Conservation (phyloP, 2,329 filamentous ascomycete genomes). For the Aureobasidium sp. region DNA sequence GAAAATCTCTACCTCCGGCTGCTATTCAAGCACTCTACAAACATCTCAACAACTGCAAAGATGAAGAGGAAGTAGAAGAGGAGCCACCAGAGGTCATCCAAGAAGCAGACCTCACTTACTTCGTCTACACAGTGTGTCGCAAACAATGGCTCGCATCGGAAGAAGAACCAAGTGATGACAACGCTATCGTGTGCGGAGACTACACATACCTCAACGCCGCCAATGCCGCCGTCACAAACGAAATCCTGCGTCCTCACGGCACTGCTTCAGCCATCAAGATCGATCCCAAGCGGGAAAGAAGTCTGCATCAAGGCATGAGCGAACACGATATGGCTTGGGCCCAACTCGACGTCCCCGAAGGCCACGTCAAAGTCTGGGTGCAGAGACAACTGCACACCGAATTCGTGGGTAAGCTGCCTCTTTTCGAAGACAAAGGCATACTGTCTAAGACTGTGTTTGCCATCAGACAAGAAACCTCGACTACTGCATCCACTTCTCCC, state of each 20-base stretch:
- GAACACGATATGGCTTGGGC: neutral
- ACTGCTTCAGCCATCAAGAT: neutral
- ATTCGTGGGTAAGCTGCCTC: neutral
- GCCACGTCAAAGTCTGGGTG: slow-evolving; percentile 5
- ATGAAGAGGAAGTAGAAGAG: neutral
- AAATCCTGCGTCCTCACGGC: neutral
- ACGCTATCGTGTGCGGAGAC: neutral
- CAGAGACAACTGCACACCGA: neutral
- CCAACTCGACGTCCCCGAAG: neutral
- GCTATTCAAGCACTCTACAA: neutral
- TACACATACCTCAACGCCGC: slow-evolving; percentile 2
- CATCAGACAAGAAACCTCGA: neutral
- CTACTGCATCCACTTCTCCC: neutral
- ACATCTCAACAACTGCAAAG: neutral
- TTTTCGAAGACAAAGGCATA: neutral
- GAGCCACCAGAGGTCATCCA: neutral
- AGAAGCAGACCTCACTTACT: neutral
- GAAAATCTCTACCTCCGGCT: neutral
- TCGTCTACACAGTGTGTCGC: slow-evolving; percentile 7
- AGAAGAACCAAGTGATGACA: neutral
- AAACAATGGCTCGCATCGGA: neutral
- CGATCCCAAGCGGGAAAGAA: neutral
- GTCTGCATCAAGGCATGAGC: neutral
- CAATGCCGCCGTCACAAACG: slow-evolving; percentile 1
- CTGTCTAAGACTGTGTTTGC: neutral